These are phyloP conservation scores for Moniliella sp. DNA, from an alignment of 1,284 basidiomycete genomes.

Conservation along the genomic window DNA sequence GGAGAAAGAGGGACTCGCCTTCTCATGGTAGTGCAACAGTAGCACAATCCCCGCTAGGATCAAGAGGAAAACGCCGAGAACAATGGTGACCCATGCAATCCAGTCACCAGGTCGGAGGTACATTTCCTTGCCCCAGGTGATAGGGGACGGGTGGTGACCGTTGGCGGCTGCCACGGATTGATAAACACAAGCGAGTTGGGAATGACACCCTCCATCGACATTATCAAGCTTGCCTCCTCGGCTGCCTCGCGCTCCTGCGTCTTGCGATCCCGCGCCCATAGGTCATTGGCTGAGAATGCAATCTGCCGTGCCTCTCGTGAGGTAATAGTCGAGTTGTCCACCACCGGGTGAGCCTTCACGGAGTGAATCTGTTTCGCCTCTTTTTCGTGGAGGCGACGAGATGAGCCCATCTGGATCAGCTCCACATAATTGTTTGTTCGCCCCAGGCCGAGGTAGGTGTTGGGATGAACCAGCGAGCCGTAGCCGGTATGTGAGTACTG, in stretches of 20 bases:
- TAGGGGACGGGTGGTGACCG: conserved; percentile 1
- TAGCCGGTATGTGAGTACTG: conserved; percentile 83
- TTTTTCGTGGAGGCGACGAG: too few species aligned
- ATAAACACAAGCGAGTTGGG: conserved; percentile 95
- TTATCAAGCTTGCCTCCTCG: too few species aligned
- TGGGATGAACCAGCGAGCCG: conserved; percentile 67
- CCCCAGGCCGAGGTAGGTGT: conserved; percentile 85
- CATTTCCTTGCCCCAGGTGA: conserved; percentile 64
- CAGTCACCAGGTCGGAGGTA: conserved; percentile 84
- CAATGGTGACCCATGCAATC: conserved; percentile 76
- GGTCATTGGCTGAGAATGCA: too few species aligned
- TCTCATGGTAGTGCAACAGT: conserved; percentile 70
- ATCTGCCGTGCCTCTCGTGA: too few species aligned
- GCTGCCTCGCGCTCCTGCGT: too few species aligned
- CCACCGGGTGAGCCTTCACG: too few species aligned
- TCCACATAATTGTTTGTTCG: conserved; percentile 99
- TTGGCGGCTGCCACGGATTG: conserved; percentile 44
- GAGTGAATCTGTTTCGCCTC: conserved; percentile 53
- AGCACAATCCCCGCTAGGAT: conserved; percentile 62
- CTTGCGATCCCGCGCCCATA: too few species aligned
- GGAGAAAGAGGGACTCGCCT: conserved; percentile 31
- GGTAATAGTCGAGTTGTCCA: too few species aligned
- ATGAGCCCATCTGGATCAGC: conserved; percentile 31
- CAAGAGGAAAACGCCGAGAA: conserved; percentile 52
- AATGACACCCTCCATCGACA: conserved; percentile 83